Percentiles rank a stretch among this genome's conserved stretches.
Evolutionary conservation across 1,284 basidiomycete genomes (phyloP).

Genomic region (Cryptococcus jaspeensis): DNA sequence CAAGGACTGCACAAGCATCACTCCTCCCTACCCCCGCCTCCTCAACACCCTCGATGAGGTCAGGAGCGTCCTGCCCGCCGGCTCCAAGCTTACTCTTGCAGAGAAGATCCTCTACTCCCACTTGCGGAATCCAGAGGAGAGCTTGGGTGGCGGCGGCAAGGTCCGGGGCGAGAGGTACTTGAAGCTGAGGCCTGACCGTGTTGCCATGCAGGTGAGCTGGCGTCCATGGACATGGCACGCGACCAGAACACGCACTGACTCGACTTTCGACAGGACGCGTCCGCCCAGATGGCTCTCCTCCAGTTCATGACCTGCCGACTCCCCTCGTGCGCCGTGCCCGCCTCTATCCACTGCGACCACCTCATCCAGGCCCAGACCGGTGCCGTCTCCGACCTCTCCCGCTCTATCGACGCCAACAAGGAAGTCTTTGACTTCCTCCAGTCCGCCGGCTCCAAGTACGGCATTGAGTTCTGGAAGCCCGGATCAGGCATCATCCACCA

Average conservation of each 20-base stretch:
- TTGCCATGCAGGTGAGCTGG: constrained; percentile 80
- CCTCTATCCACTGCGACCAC: constrained; percentile 94
- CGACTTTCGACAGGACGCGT: constrained; percentile 64
- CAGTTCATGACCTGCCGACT: constrained; percentile 99
- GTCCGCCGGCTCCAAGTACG: constrained; percentile 67
- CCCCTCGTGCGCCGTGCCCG: constrained; percentile 76
- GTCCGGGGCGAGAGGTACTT: constrained; percentile 87
- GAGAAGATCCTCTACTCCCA: constrained; percentile 99
- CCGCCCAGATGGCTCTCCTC: constrained; percentile 88
- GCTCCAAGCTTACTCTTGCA: constrained; percentile 70
- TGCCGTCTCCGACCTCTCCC: constrained; percentile 40
- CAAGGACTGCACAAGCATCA: constrained; percentile 64
- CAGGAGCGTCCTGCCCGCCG: constrained; percentile 65
- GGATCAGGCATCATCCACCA: constrained; percentile 98
- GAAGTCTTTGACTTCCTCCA: constrained; percentile 99
- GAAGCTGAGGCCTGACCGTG: constrained; percentile 85
- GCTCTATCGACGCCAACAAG: constrained; percentile 83
- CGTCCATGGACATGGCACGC: not conserved
- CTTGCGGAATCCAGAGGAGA: constrained; percentile 72
- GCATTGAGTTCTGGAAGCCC: constrained; percentile 97
- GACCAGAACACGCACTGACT: constrained; percentile 3
- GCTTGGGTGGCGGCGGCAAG: constrained; percentile 63
- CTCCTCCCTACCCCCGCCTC: constrained; percentile 81
- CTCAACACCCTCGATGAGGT: constrained; percentile 73
- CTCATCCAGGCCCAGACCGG: constrained; percentile 74